These are phyloP conservation scores for Rhynchosporium agropyri DNA, from an alignment of 2,329 filamentous ascomycete genomes.

Conservation along the genomic window DNA sequence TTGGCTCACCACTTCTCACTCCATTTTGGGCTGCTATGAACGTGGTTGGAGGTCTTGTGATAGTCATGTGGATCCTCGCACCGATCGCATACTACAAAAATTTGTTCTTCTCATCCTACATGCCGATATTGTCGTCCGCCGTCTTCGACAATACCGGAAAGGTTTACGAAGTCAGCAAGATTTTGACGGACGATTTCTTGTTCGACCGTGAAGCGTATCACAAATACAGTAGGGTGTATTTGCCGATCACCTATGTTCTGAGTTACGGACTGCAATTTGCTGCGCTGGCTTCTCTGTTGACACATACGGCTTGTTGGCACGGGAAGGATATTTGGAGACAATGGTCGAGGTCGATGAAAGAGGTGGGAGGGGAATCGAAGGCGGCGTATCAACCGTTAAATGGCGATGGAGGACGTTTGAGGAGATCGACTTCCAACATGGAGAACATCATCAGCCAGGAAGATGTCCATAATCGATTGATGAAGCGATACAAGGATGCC, in stretches of 20 bases:
- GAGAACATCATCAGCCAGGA: conserved; percentile 67
- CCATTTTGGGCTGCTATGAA: conserved; percentile 88
- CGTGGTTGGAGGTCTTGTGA: conserved; percentile 75
- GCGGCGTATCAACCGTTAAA: conserved; percentile 56
- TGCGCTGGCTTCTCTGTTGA: conserved; percentile 75
- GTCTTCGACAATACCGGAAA: conserved; percentile 85
- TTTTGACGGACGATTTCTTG: conserved; percentile 75
- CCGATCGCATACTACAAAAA: conserved; percentile 82
- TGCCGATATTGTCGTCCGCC: conserved; percentile 81
- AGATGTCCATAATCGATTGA: conserved; percentile 82
- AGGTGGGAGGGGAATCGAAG: conserved; percentile 57
- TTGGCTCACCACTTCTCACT: conserved; percentile 80
- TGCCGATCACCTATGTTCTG: conserved; percentile 84
- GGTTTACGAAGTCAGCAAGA: conserved; percentile 79
- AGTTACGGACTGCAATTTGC: conserved; percentile 89
- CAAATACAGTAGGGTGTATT: conserved; percentile 80
- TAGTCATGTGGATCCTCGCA: conserved; percentile 84
- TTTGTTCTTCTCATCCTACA: conserved; percentile 77
- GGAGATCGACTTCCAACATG: conserved; percentile 46
- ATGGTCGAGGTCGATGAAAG: conserved; percentile 69
- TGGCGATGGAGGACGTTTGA: conserved; percentile 25
- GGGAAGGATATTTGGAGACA: conserved; percentile 80
- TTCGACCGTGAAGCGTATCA: conserved; percentile 78
- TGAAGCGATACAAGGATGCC: conserved; percentile 80
- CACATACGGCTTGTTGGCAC: conserved; percentile 83